Percentiles rank a stretch among this genome's conserved stretches.
Conservation (phyloP, 768 basidiomycete species). For the Amanita fuliginea region DNA sequence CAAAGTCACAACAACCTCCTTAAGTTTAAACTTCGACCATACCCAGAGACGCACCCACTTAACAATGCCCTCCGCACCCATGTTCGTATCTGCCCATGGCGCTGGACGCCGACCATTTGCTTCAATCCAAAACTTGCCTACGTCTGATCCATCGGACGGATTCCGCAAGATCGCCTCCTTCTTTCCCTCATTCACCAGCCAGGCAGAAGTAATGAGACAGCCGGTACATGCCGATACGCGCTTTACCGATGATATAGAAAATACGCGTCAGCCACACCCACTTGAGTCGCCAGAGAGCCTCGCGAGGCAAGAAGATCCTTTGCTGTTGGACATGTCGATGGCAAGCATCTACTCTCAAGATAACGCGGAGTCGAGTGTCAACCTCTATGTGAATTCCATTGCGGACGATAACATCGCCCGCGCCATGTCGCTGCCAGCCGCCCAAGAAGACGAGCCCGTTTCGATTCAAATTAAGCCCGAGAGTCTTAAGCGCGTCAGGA, state of each 20-base stretch:
- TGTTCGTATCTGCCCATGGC: neutral
- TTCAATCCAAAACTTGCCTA: neutral
- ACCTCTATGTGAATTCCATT: neutral
- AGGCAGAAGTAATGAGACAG: neutral
- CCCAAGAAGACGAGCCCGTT: neutral
- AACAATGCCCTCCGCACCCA: neutral
- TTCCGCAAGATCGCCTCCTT: neutral
- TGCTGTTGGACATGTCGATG: neutral
- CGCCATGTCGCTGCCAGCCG: neutral
- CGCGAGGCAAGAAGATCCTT: neutral
- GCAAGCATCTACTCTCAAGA: neutral
- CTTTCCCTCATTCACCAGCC: neutral
- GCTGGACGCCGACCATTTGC: slow-evolving; percentile 3
- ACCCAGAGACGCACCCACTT: neutral
- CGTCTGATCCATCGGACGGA: neutral
- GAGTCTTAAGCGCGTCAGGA: neutral
- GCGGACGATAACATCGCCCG: neutral
- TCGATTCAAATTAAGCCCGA: neutral
- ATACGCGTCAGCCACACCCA: neutral
- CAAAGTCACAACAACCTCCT: neutral
- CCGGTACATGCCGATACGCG: neutral
- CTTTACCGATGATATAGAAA: neutral
- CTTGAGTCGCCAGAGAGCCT: neutral
- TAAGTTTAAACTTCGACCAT: neutral
- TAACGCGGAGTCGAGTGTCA: neutral